Percentiles rank a stretch among this genome's conserved stretches.
phyloP scores from a whole-genome alignment of 2,329 filamentous ascomycete genomes.

The Amauroascus verrucosus region DNA sequence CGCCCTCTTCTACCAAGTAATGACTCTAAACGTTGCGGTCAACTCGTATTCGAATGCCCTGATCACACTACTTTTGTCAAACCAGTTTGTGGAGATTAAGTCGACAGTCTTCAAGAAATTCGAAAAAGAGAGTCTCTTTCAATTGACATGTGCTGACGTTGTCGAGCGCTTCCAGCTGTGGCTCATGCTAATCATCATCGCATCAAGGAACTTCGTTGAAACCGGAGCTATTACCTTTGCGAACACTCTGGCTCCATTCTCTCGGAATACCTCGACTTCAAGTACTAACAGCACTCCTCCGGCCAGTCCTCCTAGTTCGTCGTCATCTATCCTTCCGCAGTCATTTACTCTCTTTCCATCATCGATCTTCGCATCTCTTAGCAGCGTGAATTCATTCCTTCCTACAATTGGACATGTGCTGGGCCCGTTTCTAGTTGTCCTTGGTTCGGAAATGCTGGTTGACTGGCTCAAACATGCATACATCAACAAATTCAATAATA shows the following conservation, averaged over 20 bases:
- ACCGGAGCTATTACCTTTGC: conserved; percentile 66
- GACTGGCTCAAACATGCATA: conserved; percentile 97
- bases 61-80: conserved; percentile 82
- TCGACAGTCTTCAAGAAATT: conserved; percentile 97
- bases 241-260: conserved; percentile 28
- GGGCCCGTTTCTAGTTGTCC: conserved; percentile 83
- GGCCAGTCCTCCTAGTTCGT: conserved; percentile 45
- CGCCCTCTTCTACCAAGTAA: conserved; percentile 91
- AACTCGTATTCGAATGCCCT: conserved; percentile 97
- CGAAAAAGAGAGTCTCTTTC: conserved; percentile 94
- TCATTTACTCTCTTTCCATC: conserved; percentile 80
- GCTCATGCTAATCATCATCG: conserved; percentile 95
- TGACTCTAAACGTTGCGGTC: conserved; percentile 93
- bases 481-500: conserved; percentile 97
- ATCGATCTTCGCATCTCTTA: conserved; percentile 38
- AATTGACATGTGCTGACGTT: conserved; percentile 90
- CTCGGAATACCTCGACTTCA: conserved; percentile 23
- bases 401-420: conserved; percentile 62
- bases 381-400: conserved; percentile 34
- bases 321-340: conserved; percentile 68
- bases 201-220: conserved; percentile 90
- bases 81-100: conserved; percentile 99
- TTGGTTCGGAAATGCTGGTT: conserved; percentile 92
- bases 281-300: conserved; percentile 43
- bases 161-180: conserved; percentile 96